These are phyloP conservation scores for Gossypium raimondii DNA, from an alignment of 345 rosid species.

Conservation along the genomic window DNA sequence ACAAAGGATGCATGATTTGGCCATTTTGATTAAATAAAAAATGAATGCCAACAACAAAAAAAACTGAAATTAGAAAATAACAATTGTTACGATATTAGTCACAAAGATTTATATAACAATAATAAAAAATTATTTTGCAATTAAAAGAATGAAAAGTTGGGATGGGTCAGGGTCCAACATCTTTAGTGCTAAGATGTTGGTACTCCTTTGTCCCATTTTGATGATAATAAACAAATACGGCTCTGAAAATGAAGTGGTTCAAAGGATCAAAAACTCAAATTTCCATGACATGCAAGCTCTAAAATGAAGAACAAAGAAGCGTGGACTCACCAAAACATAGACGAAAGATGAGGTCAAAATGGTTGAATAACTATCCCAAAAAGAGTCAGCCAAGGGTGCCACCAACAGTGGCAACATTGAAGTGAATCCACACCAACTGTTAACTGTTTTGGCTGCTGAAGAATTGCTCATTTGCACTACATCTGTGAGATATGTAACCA, in stretches of 20 bases:
- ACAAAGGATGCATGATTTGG: background rate
- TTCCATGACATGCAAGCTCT: background rate
- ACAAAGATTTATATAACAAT: too few relatives aligned
- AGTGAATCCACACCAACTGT: conserved; percentile 86
- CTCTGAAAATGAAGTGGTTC: background rate
- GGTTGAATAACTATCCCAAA: conserved; percentile 72
- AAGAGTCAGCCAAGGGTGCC: conserved; percentile 79
- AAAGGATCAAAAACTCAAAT: background rate
- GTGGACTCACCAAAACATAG: conserved; percentile 58
- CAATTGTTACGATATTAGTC: too few relatives aligned
- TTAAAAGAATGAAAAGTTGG: background rate
- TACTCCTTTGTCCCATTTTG: background rate
- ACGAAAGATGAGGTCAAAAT: conserved; percentile 65
- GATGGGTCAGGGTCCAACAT: conserved; percentile 16
- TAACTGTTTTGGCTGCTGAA: conserved; percentile 81
- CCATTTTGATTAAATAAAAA: too few relatives aligned
- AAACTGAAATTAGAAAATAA: too few relatives aligned
- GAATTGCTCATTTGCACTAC: conserved; percentile 80
- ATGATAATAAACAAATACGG: background rate
- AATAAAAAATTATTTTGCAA: too few relatives aligned
- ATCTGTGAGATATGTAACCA: conserved; percentile 85
- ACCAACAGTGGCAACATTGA: conserved; percentile 76
- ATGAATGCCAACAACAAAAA: too few relatives aligned
- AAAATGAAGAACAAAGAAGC: background rate
- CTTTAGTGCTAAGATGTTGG: background rate